Percentiles rank a stretch among this genome's conserved stretches.
Conservation (phyloP, 305 asterid genomes). For the Fraxinus nigra region DNA sequence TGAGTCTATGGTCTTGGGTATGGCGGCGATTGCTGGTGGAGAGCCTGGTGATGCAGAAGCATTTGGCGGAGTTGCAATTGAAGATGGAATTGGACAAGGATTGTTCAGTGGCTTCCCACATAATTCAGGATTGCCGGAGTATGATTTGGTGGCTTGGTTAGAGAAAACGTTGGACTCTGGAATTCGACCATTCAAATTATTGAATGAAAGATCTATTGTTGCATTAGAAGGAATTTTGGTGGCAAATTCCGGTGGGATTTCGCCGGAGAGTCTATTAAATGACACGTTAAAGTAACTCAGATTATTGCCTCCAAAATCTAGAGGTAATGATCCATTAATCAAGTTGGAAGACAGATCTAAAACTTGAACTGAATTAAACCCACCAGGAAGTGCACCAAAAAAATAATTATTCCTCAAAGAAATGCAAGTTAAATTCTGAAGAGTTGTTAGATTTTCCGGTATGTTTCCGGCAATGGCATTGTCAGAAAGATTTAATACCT, state of each 20-base stretch:
- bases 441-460: conserved; percentile 45
- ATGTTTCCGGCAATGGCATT: conserved; percentile 63
- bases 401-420: conserved; percentile 67
- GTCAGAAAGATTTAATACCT: conserved; percentile 67
- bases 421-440: conserved; percentile 46
- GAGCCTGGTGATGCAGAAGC: conserved; percentile 46
- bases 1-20: conserved; percentile 59
- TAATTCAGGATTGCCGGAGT: conserved; percentile 59
- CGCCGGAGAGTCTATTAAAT: conserved; percentile 68
- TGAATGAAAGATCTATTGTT: conserved; percentile 75
- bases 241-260: conserved; percentile 57
- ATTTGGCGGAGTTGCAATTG: conserved; percentile 43
- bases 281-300: conserved; percentile 60
- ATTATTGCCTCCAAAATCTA: conserved; percentile 52
- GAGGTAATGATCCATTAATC: conserved; percentile 68
- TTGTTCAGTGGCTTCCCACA: conserved; percentile 65
- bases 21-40: conserved; percentile 90
- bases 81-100: conserved; percentile 65
- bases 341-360: conserved; percentile 89
- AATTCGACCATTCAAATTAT: conserved; percentile 65
- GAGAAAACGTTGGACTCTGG: conserved; percentile 49
- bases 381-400: conserved; percentile 52
- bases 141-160: conserved; percentile 45
- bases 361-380: conserved; percentile 45
- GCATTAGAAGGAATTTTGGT: conserved; percentile 49